Conservation (phyloP, 2,329 filamentous ascomycete species). For the Epichloe gansuensis region DNA sequence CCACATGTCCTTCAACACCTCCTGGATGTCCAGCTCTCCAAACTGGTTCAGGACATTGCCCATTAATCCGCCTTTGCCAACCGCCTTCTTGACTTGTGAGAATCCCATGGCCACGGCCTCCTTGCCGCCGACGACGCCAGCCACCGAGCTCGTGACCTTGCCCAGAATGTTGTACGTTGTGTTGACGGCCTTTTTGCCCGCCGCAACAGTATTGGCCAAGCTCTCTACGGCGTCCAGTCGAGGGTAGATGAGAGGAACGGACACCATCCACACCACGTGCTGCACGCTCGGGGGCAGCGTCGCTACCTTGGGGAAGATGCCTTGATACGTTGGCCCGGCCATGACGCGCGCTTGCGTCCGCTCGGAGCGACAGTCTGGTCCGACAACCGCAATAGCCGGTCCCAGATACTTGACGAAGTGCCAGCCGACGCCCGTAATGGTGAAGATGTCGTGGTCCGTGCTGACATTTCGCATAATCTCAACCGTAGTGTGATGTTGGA, state of each 20-base stretch:
- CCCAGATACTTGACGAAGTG: constrained; percentile 97
- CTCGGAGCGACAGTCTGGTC: constrained; percentile 84
- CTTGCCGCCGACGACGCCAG: constrained; percentile 89
- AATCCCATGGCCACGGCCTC: constrained; percentile 88
- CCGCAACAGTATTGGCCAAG: constrained; percentile 79
- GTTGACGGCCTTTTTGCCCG: constrained; percentile 92
- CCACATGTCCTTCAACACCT: constrained; percentile 94
- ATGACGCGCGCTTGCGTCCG: constrained; percentile 82
- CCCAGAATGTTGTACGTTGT: constrained; percentile 93
- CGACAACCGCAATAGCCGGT: constrained; percentile 78
- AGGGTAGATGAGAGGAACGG: constrained; percentile 83
- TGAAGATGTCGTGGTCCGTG: constrained; percentile 86
- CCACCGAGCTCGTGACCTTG: constrained; percentile 88
- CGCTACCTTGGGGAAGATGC: constrained; percentile 89
- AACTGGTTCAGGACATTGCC: constrained; percentile 91
- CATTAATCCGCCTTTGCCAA: constrained; percentile 93
- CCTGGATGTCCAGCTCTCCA: constrained; percentile 85
- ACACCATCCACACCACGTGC: constrained; percentile 93
- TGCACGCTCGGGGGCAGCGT: constrained; percentile 84
- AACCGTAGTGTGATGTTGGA: constrained; percentile 93
- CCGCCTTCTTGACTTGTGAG: constrained; percentile 87
- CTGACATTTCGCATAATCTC: constrained; percentile 84
- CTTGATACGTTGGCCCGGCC: constrained; percentile 93
- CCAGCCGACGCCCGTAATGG: constrained; percentile 93
- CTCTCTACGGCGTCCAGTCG: constrained; percentile 84